A percentile compares a stretch with the other conserved stretches of the same genome.
These are phyloP conservation scores for Solanum ossicruentum DNA, from an alignment of 257 asterid genomes.

Conservation along the genomic window DNA sequence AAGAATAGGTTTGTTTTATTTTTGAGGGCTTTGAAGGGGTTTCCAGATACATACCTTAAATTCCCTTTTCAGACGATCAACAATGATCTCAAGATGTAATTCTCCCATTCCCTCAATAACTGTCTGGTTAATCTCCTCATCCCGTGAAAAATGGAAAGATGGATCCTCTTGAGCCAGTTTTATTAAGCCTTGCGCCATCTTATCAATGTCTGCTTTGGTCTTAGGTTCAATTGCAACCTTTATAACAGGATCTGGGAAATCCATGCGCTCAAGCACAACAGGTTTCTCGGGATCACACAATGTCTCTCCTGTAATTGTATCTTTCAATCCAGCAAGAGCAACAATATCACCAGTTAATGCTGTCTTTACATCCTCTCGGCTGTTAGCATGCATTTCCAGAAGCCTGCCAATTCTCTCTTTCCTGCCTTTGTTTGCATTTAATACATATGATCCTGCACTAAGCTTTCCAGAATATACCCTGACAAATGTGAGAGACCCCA, in stretches of 20 bases:
- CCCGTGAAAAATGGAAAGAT: conserved; percentile 93
- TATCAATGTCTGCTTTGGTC: conserved; percentile 92
- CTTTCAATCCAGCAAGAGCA: conserved; percentile 96
- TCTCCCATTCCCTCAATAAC: conserved; percentile 99
- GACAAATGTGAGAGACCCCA: conserved; percentile 88
- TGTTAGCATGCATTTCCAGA: conserved; percentile 94
- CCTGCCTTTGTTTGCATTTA: conserved; percentile 86
- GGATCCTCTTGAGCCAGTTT: conserved; percentile 99
- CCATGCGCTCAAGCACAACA: conserved; percentile 88
- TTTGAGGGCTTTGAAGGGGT: neutral
- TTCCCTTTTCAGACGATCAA: conserved; percentile 95
- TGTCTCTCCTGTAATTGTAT: conserved; percentile 92
- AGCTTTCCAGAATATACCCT: conserved; percentile 85
- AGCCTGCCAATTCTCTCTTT: conserved; percentile 92
- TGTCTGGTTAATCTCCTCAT: conserved; percentile 87
- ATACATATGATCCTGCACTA: conserved; percentile 69
- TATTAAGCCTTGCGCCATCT: conserved; percentile 78
- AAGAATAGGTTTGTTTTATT: neutral
- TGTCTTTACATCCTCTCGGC: conserved; percentile 77
- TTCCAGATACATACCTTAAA: conserved; percentile 42
- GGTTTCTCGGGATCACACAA: conserved; percentile 75
- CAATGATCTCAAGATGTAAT: conserved; percentile 88
- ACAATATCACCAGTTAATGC: conserved; percentile 83
- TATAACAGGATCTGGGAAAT: conserved; percentile 96
- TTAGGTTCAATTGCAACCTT: conserved; percentile 98